Conservation (phyloP, 768 basidiomycete genomes). For the Boletus pseudopeckii region DNA sequence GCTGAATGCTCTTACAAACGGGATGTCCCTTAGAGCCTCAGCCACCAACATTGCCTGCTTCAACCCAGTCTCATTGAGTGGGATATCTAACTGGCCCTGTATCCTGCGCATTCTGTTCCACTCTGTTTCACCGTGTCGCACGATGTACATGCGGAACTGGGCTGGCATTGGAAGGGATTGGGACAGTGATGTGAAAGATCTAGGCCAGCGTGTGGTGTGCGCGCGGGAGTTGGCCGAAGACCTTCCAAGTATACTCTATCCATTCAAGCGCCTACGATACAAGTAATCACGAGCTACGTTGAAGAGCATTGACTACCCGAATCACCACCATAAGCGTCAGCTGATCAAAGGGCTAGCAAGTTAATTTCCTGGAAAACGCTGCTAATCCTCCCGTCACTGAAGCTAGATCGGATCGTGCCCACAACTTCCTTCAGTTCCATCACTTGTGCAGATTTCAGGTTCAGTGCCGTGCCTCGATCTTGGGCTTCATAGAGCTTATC, state of each 20-base stretch:
- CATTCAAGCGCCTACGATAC: neutral
- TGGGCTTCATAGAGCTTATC: conserved; percentile 50
- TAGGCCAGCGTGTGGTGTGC: too few relatives aligned
- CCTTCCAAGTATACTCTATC: neutral
- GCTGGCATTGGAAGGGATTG: conserved; percentile 21
- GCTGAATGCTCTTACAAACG: conserved; percentile 58
- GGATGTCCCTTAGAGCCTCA: conserved; percentile 47
- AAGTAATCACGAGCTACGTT: neutral
- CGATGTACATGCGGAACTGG: conserved; percentile 53
- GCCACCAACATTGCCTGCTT: conserved; percentile 58
- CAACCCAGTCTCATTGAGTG: conserved; percentile 58
- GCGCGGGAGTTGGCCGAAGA: neutral
- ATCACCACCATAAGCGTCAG: neutral
- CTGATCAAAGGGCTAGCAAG: conserved; percentile 30
- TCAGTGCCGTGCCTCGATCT: conserved; percentile 33
- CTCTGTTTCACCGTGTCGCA: conserved; percentile 79
- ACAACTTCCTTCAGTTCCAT: conserved; percentile 41
- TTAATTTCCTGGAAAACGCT: conserved; percentile 49
- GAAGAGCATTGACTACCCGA: neutral
- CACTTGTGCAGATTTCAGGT: conserved; percentile 34
- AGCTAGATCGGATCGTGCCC: conserved; percentile 40
- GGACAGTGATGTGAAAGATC: too few relatives aligned
- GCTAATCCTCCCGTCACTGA: conserved; percentile 58
- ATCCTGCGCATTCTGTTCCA: conserved; percentile 60
- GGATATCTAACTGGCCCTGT: conserved; percentile 74